Conservation (phyloP, 1,284 basidiomycete species). For the Cutaneotrichosporon sp. region DNA sequence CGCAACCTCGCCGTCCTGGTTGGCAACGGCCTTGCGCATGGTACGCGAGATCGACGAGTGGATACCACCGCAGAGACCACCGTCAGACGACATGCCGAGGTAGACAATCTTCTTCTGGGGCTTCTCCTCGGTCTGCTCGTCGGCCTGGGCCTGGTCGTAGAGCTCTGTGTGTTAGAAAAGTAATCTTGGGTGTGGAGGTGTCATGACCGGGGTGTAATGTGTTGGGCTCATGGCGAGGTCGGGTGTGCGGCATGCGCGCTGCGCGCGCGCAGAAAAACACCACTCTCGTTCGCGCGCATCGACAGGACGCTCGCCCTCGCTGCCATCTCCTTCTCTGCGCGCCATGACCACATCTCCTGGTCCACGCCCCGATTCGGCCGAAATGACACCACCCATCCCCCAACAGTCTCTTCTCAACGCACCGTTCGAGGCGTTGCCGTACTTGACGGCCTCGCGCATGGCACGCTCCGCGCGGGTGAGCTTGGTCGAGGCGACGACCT, state of each 20-base stretch:
- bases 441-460: slow-evolving; percentile 89
- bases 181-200: background rate
- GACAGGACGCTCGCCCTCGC: no score
- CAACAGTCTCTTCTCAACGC: slow-evolving; percentile 37
- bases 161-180: slow-evolving; percentile 58
- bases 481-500: slow-evolving; percentile 98
- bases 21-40: slow-evolving; percentile 61
- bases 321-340: no score
- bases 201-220: no score
- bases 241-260: no score
- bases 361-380: no score
- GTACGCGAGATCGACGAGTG: slow-evolving; percentile 94
- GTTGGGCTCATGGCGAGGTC: no score
- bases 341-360: no score
- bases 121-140: slow-evolving; percentile 46
- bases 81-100: slow-evolving; percentile 93
- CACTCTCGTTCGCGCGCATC: no score
- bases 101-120: slow-evolving; percentile 72
- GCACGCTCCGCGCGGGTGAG: slow-evolving; percentile 91
- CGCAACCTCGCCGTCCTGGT: slow-evolving; percentile 65
- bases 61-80: slow-evolving; percentile 99
- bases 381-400: background rate
- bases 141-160: slow-evolving; percentile 60
- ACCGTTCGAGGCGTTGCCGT: slow-evolving; percentile 92
- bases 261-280: no score